These are phyloP conservation scores for Colletotrichum somersetense DNA, from an alignment of 2,329 filamentous ascomycete species.

Conservation along the genomic window DNA sequence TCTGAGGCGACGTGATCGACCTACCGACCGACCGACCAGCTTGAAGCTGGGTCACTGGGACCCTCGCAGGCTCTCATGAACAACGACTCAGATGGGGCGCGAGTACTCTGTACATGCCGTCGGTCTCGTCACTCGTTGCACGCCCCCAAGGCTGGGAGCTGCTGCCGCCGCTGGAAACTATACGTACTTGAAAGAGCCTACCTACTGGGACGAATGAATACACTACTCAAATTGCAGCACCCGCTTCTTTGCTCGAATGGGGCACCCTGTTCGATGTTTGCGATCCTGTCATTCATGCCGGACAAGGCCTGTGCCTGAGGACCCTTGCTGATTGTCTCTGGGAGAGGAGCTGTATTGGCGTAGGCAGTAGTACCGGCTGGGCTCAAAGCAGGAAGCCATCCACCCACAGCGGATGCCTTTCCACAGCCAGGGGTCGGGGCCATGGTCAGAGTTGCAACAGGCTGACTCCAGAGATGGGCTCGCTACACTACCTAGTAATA, in stretches of 20 bases:
- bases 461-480: constrained; percentile 40
- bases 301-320: too few species aligned
- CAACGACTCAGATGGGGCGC: constrained; percentile 17
- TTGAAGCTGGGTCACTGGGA: constrained; percentile 21
- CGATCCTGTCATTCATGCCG: too few species aligned
- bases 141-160: too few species aligned
- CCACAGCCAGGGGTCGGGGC: constrained; percentile 35
- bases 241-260: too few species aligned
- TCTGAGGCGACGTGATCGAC: constrained; percentile 31
- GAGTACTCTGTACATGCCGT: constrained; percentile 18
- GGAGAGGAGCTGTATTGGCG: too few species aligned
- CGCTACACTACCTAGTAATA: constrained; percentile 34
- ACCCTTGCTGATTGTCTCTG: too few species aligned
- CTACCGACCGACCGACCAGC: constrained; percentile 25
- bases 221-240: constrained; percentile 40
- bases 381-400: constrained; percentile 38
- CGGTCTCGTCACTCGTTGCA: constrained; percentile 11
- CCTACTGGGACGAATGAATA: neutral
- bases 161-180: constrained; percentile 20
- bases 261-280: too few species aligned
- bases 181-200: constrained; percentile 27
- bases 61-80: constrained; percentile 32
- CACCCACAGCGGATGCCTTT: constrained; percentile 41
- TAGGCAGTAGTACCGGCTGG: too few species aligned
- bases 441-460: constrained; percentile 41